Evolutionary conservation across 2,329 filamentous ascomycete species (phyloP), one percentile per base, ranked within the genome.

Genomic region (Pseudofabraea citricarpa): DNA sequence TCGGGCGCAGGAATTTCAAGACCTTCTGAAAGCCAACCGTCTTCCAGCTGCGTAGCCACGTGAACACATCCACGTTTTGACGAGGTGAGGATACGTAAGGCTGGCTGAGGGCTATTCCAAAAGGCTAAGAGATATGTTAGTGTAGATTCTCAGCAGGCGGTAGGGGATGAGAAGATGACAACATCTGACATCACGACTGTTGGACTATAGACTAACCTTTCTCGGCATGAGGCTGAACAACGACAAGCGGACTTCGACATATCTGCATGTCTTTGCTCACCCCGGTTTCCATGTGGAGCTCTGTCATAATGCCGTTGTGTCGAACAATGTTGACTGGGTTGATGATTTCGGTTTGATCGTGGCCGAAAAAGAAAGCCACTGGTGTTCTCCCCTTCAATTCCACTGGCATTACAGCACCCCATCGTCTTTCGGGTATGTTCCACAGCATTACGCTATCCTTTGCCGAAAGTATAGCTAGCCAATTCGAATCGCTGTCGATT

Each of bases 391-490:
- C 73, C 40, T 72, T 71, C 3, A 81, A 58, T 9, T 82, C 75
- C 4, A 84, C 66, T 6, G 72, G 55, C 19, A 79, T 62, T 2
- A 67, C 69, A n/a, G 73, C 68, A 0, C 74, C 73, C 72, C 84
- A 84, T 9, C 64, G 65, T 36, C 72, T 72, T 29, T 78, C 68
- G 13, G 65, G 62, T 4, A 87, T 66, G 51, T 78, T 77, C 80
- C 85, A 90, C 4, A 89, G 56, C 15, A 75, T 65, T 10, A 87
- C 72, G 24, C 69, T 72, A 36, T 74, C 71, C 33, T 70, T 68
- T 5, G 73, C 70, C 7, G 82, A 81, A 22, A 87, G 66, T 4
- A 90, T 65, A 1, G 84, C 85, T 23, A 89, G 66, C 74, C 80
- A 83, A 31, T 71, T 75, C 2, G 81, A 82, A 12, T 71, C 69